Percentiles rank a stretch among this genome's conserved stretches.
These are phyloP conservation scores for Capronia epimyces DNA, from an alignment of 2,329 filamentous ascomycete genomes.

Conservation along the genomic window DNA sequence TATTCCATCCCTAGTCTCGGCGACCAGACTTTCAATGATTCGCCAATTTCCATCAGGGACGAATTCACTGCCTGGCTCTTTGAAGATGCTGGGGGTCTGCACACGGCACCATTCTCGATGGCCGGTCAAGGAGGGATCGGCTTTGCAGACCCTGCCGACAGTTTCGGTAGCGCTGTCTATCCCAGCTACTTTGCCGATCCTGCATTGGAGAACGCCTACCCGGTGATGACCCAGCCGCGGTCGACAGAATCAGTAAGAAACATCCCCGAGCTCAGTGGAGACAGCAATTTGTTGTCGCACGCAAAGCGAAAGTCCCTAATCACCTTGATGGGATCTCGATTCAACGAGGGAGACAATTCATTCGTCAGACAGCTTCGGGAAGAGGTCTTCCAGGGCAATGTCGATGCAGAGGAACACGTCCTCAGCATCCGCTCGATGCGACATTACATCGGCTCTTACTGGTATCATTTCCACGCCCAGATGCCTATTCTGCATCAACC, in stretches of 20 bases:
- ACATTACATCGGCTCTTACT: conserved; percentile 85
- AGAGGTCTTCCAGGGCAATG: conserved; percentile 69
- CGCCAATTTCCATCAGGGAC: conserved; percentile 72
- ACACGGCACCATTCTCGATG: conserved; percentile 46
- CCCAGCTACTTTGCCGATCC: conserved; percentile 35
- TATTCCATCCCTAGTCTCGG: conserved; percentile 41
- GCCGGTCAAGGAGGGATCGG: conserved; percentile 39
- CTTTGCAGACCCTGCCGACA: conserved; percentile 45
- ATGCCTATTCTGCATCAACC: conserved; percentile 90
- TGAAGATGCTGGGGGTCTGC: conserved; percentile 56
- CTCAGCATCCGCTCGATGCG: conserved; percentile 93
- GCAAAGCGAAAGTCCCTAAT: conserved; percentile 79
- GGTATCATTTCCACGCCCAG: conserved; percentile 90
- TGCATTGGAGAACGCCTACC: conserved; percentile 60
- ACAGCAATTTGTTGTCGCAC: conserved; percentile 74
- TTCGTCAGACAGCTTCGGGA: conserved; percentile 69
- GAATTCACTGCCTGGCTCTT: conserved; percentile 84
- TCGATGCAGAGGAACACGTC: conserved; percentile 55
- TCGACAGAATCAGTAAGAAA: conserved; percentile 85
- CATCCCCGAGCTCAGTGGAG: conserved; percentile 70
- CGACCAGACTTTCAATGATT: conserved; percentile 21
- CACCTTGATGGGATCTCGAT: conserved; percentile 73
- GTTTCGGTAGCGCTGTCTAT: conserved; percentile 35
- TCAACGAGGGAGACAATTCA: conserved; percentile 72
- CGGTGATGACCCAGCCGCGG: conserved; percentile 52